These are phyloP conservation scores for Hyaloperonospora arabidopsidis DNA, from an alignment of 352 stramenopile genomes.

Conservation along the genomic window DNA sequence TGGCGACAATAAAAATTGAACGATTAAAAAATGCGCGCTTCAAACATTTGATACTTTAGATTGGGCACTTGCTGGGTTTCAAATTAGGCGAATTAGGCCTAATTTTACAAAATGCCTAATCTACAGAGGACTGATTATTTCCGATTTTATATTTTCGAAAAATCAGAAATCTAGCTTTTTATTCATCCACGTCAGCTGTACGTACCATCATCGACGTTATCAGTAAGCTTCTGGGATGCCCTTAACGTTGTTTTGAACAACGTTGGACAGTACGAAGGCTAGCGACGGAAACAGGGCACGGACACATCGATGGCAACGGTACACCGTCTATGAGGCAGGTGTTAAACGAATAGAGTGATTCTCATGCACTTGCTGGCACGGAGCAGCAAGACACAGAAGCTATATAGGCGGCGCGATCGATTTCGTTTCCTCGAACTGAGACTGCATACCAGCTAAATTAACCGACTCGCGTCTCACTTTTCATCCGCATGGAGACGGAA, in stretches of 20 bases:
- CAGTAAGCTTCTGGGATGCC: too few species aligned
- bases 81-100: background rate
- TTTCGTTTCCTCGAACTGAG: slow-evolving; percentile 58
- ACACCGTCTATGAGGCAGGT: slow-evolving; percentile 1
- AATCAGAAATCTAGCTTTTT: too few species aligned
- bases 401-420: slow-evolving; percentile 70
- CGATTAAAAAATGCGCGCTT: too few species aligned
- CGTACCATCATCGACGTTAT: too few species aligned
- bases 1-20: too few species aligned
- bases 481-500: slow-evolving; percentile 67
- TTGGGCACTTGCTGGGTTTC: background rate
- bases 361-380: slow-evolving; percentile 76
- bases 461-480: slow-evolving; percentile 63
- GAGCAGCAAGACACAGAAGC: slow-evolving; percentile 78
- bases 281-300: too few species aligned
- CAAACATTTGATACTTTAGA: too few species aligned
- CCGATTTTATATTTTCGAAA: too few species aligned
- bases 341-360: slow-evolving; percentile 57
- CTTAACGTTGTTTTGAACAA: too few species aligned
- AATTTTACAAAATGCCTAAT: background rate
- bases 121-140: background rate
- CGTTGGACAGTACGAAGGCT: too few species aligned
- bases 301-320: too few species aligned
- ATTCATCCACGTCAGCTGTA: too few species aligned
- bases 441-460: slow-evolving; percentile 67